These are phyloP conservation scores for Comarum palustre DNA, from an alignment of 306 rosid genomes.

Conservation along the genomic window DNA sequence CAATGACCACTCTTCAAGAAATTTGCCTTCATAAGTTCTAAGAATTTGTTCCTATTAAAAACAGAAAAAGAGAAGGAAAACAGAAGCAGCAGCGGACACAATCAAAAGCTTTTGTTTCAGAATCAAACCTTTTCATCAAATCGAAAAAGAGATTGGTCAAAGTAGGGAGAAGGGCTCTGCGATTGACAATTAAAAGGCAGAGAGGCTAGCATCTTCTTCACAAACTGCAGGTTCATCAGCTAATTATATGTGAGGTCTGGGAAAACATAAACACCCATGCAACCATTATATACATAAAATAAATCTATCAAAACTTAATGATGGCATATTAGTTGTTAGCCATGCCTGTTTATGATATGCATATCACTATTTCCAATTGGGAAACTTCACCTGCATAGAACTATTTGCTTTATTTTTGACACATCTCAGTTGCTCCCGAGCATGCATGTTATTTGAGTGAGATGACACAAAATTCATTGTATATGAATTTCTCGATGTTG, in stretches of 20 bases:
- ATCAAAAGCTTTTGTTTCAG: slow-evolving; percentile 5
- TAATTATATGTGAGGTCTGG: slow-evolving; percentile 21
- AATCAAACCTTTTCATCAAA: slow-evolving; percentile 86
- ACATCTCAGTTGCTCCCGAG: slow-evolving; percentile 65
- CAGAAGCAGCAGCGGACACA: background rate
- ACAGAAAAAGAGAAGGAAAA: background rate
- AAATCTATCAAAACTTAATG: background rate
- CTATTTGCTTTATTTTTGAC: slow-evolving; percentile 66
- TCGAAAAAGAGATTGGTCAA: slow-evolving; percentile 87
- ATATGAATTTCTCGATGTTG: slow-evolving; percentile 64
- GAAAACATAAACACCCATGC: slow-evolving; percentile 8
- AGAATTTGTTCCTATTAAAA: background rate
- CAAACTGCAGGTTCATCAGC: slow-evolving; percentile 60
- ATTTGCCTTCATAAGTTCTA: background rate
- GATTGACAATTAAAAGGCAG: slow-evolving; percentile 88
- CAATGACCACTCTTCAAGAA: background rate
- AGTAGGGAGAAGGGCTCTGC: slow-evolving; percentile 96
- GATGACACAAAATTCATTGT: slow-evolving; percentile 82
- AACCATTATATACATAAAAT: background rate
- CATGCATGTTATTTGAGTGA: slow-evolving; percentile 76
- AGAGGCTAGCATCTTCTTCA: slow-evolving; percentile 88
- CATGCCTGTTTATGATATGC: background rate
- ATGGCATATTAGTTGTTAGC: background rate
- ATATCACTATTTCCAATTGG: background rate
- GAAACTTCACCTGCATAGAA: slow-evolving; percentile 63